phyloP scores from a whole-genome alignment of 2,329 filamentous ascomycete genomes.

The Proliferodiscus dingleyae region DNA sequence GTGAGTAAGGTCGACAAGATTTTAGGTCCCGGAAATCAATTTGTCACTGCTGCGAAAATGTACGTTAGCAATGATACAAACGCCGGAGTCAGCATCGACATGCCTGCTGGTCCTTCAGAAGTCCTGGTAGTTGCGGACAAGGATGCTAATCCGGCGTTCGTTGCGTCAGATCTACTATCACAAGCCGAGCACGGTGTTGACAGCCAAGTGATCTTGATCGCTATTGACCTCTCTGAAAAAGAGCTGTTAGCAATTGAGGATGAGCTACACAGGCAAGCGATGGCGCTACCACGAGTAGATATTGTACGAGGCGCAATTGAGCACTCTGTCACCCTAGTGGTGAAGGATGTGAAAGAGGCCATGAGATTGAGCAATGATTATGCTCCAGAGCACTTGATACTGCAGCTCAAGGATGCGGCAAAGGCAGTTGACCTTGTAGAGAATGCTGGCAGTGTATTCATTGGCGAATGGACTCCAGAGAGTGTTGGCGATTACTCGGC shows the following conservation, averaged over 20 bases:
- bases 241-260: slow-evolving; percentile 82
- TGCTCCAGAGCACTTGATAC: slow-evolving; percentile 91
- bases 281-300: slow-evolving; percentile 81
- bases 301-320: slow-evolving; percentile 87
- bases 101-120: slow-evolving; percentile 95
- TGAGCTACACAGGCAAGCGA: slow-evolving; percentile 82
- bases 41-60: slow-evolving; percentile 98
- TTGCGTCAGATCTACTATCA: slow-evolving; percentile 88
- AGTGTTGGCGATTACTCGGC: slow-evolving; percentile 97
- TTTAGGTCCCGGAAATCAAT: slow-evolving; percentile 94
- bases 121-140: slow-evolving; percentile 93
- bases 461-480: slow-evolving; percentile 94
- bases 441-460: slow-evolving; percentile 94
- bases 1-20: slow-evolving; percentile 98
- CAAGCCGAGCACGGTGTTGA: slow-evolving; percentile 97
- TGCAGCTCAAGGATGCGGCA: slow-evolving; percentile 78
- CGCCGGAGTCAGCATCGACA: slow-evolving; percentile 92
- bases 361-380: slow-evolving; percentile 87
- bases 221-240: slow-evolving; percentile 69
- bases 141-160: slow-evolving; percentile 84
- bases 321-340: slow-evolving; percentile 84
- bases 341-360: slow-evolving; percentile 65
- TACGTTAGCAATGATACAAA: slow-evolving; percentile 95
- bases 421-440: slow-evolving; percentile 71
- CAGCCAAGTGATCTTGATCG: slow-evolving; percentile 89